Base-by-base conservation (phyloP, 345 rosid species). In the Aquilaria yunnanensis region DNA sequence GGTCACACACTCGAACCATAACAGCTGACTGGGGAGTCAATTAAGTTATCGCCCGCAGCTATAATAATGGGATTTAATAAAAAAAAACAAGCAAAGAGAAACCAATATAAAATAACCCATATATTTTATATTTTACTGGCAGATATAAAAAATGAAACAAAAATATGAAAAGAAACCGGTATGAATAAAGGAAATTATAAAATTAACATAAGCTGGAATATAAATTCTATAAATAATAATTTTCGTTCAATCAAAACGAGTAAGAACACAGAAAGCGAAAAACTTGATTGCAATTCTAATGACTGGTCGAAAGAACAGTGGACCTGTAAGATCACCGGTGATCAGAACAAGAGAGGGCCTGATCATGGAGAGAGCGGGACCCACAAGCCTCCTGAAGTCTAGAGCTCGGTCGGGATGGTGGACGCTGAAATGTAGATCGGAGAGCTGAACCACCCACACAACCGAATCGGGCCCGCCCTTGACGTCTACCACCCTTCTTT, bases 391-490 rank as follows among this genome's bases (percentile, higher is more conserved):
- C 57, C 52, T 78, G 75, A 94, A 94, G 62, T 88, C 87, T 14
- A 72, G 64, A 57, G 97, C 97, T 77, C 97, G 84, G 14, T 85
- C 81, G 33, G 97, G 97, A 14, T 86, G 82, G 77, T 86, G 92
- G 60, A 90, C 95, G 58, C 99, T 94, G 82, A 94, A 93, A 74
- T 94, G 99, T 67, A 90, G 99, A 82, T 94, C 99, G 51, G 99
- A 94, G 30, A 94, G 83, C 80, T 94, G 99, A 72, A 94, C 99
- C 47, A 77, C 83, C 99, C 96, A 90, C 32, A 86, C 69, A 74
- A 88, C 82, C 8, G 84, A 79, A 57, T 86, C 94, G 49, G 92
- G 87, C 11, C 86, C 92, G 49, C 64, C 81, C 70, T 73, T 62
- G 23, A 81, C 85, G 57, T 84, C 74, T 12, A 87, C 75, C 57